Evolutionary conservation across 805 yeast genomes (phyloP), one percentile per base, ranked within the genome.

Genomic region (Candida ortonii): DNA sequence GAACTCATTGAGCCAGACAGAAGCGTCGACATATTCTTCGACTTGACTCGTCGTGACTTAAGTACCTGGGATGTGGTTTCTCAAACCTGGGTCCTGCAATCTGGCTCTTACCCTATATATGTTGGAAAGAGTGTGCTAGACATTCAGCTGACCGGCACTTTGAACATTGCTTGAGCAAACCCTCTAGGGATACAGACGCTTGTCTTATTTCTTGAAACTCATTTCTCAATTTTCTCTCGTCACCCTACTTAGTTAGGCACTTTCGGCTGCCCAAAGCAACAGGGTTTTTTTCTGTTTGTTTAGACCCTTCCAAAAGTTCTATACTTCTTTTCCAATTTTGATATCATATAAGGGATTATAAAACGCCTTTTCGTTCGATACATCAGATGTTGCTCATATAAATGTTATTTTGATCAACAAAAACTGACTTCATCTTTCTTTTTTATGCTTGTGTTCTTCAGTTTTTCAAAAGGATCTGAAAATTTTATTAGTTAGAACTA

Each of bases 11-110:
- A 52, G 7, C 57, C 68, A 10, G 66, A 65, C 6, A 52, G 58
- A 33, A 38, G 53, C 2, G 47, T 43, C 4, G 42, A 34, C 21
- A 54, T 66, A n/a, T 39, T 33, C 12, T 67, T 67, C 41, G 53
- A 59, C 29, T 48, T 68, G n/a, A 49, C 59, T 28, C 67, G 62
- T 38, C 57, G 72, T 22, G 73, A 68, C 47, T 50, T 68, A 43
- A 55, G 68, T 33, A 50, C 62, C 21, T 68, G 73, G 73, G 73
- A 67, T 43, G 52, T 65, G 2, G 53, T 44, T 16, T 50, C 64
- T 16, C 71, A 68, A 43, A 66, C 64, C 41, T 68, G 73, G 73
- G 61, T 65, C 14, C 61, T 68, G 20, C 72, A 68, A 46, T 57
- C 64, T 3, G 73, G 73, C 1, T 58, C 64, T 3, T 68, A 68